Evolutionary conservation across 495 filamentous ascomycete genomes (phyloP), one percentile per base, ranked within the genome.

Genomic region (Aspergillus cavernicola): DNA sequence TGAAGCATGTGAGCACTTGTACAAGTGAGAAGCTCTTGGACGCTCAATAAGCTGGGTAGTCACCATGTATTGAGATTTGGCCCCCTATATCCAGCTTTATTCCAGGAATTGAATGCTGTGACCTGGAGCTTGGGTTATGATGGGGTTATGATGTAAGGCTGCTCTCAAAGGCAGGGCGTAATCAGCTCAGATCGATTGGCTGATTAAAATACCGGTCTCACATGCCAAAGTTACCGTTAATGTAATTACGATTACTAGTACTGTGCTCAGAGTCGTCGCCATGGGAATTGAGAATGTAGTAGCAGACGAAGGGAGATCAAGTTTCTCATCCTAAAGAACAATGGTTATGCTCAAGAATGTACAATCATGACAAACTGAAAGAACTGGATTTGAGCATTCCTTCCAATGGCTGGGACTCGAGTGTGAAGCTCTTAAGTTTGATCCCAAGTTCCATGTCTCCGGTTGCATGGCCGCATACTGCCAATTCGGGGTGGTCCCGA

Each of bases 401-500:
- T 20, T 6, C 11, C 18, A 32, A 36, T 47, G 31, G 44, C 31
- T 40, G 24, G n/a, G 36, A 31, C 29, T 22, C 29, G n/a, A n/a
- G n/a, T n/a, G n/a, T n/a, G n/a, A n/a, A n/a, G n/a, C n/a, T n/a
- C n/a, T n/a, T 7, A 16, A 20, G 1, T 12, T 8, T 22, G 43
- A 37, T 48, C 52, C 26, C 4, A 29, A 29, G 26, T 64, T 60
- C 59, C 61, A 57, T 63, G 53, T 63, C 53, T 62, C 50, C 63
- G 61, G 58, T 63, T 55, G 66, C 56, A 67, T 63, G 51, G 58
- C 55, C 61, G 32, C 32, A 52, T 56, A 55, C 45, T n/a, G n/a
- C n/a, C n/a, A n/a, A n/a, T n/a, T n/a, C n/a, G n/a, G n/a, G 50
- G 54, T 6, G 42, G 50, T 51, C 53, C 52, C 66, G 61, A 65